phyloP scores from a whole-genome alignment of 2,329 filamentous ascomycete species.

The Chaetomiaceae sp. region DNA sequence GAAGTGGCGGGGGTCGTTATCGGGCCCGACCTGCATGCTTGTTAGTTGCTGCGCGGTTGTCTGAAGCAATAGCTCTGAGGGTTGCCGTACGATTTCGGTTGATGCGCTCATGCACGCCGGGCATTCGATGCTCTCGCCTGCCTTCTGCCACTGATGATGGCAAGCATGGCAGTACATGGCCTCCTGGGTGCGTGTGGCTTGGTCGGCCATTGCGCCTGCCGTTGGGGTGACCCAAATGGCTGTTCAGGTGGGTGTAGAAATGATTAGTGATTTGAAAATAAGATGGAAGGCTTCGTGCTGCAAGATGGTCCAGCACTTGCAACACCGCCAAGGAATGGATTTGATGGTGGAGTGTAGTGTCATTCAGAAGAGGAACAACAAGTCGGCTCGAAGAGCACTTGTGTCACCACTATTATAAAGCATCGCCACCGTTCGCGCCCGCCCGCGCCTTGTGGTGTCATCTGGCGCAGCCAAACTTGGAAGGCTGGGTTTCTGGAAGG shows the following conservation, averaged over 20 bases:
- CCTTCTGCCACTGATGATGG: conserved; percentile 19
- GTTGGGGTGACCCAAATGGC: no score
- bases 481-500: neutral
- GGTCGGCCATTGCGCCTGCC: conserved; percentile 7
- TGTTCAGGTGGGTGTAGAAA: no score
- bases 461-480: no score
- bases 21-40: conserved; percentile 12
- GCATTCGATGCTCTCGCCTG: conserved; percentile 17
- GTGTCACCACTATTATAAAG: neutral
- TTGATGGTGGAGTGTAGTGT: neutral
- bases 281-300: neutral
- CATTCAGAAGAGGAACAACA: neutral
- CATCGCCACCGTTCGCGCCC: no score
- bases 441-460: no score
- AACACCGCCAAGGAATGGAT: neutral
- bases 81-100: conserved; percentile 19
- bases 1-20: conserved; percentile 20
- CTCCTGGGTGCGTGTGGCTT: neutral
- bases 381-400: neutral
- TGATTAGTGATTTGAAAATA: neutral
- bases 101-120: conserved; percentile 16
- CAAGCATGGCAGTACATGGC: conserved; percentile 21
- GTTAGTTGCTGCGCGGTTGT: conserved; percentile 2
- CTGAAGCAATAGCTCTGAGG: neutral
- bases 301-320: neutral